Conservation (phyloP, 352 stramenopile species). For the Phytophthora quininea region DNA sequence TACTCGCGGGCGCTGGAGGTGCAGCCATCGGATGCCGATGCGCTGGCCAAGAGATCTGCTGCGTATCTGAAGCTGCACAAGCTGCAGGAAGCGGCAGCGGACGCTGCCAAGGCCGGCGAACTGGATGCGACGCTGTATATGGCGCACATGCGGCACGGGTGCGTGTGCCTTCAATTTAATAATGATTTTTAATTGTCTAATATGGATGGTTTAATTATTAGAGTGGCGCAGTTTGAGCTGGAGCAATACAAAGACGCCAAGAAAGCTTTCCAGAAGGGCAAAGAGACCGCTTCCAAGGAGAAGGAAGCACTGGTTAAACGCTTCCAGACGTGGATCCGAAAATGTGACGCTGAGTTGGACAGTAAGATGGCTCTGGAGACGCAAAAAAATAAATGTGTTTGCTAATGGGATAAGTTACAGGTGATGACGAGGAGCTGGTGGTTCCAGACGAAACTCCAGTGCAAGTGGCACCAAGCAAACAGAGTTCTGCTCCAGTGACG, state of each 20-base stretch:
- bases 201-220: conserved; percentile 22
- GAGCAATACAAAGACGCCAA: conserved; percentile 75
- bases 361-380: conserved; percentile 35
- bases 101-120: conserved; percentile 56
- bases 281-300: conserved; percentile 27
- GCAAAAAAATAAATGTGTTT: neutral
- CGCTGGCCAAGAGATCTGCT: conserved; percentile 71
- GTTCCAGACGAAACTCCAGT: conserved; percentile 27
- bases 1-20: conserved; percentile 58
- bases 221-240: conserved; percentile 82
- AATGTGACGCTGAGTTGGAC: conserved; percentile 85
- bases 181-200: neutral
- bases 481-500: conserved; percentile 23
- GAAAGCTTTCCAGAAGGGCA: conserved; percentile 61
- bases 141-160: conserved; percentile 80
- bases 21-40: conserved; percentile 49
- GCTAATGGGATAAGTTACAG: conserved; percentile 9
- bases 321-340: conserved; percentile 88
- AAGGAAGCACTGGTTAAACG: conserved; percentile 52
- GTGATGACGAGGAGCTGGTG: conserved; percentile 30
- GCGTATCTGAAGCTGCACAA: conserved; percentile 75
- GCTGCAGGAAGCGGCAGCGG: conserved; percentile 51
- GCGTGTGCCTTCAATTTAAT: conserved; percentile 13
- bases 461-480: conserved; percentile 17
- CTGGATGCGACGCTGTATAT: conserved; percentile 58